Base-by-base conservation (phyloP, 1,284 basidiomycete genomes). In the Malassezia vespertilionis region DNA sequence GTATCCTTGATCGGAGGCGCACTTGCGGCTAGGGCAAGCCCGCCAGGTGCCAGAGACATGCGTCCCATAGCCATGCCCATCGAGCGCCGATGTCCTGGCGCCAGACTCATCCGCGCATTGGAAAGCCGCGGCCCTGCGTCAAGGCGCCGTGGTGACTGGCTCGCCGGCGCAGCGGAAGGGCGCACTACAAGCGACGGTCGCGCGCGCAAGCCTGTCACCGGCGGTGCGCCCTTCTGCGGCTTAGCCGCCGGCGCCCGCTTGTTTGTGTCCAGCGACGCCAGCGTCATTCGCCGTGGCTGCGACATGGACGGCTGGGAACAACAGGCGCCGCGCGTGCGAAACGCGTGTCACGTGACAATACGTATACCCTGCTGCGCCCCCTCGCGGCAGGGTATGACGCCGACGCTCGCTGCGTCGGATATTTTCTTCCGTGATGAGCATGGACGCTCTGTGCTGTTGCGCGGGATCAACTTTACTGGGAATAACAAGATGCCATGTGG, bases 381-480 rank as follows among this genome's bases (percentile, higher is more conserved):
- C n/a, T n/a, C n/a, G n/a, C n/a, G n/a, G n/a, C n/a, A n/a, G n/a
- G n/a, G n/a, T n/a, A n/a, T n/a, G n/a, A n/a, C n/a, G n/a, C n/a
- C n/a, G n/a, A n/a, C n/a, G n/a, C n/a, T n/a, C n/a, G n/a, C n/a
- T n/a, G n/a, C 65, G 32, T 58, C 58, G 12, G 57, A 61, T 18
- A 54, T 56, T 56, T 79, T 82, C 60, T 96, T 95, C 69, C 80
- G 87, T 63, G 88, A 95, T 74, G 79, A 77, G 39, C 72, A 77
- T 42, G 89, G 89, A 9, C 81, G 91, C 33, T 83, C 83, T 0
- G 74, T 95, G 17, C 75, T 96, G 21, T 76, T 97, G 0, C 81
- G 91, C 33, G 91, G 91, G 28, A 82, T 96, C 47, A 96, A 97
- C 72, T 79, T 96, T 44, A 85, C 86, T 6, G 88, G 86, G 3